Base-by-base conservation (phyloP, 176 grass and related monocot species). In the Thinopyrum elongatum region DNA sequence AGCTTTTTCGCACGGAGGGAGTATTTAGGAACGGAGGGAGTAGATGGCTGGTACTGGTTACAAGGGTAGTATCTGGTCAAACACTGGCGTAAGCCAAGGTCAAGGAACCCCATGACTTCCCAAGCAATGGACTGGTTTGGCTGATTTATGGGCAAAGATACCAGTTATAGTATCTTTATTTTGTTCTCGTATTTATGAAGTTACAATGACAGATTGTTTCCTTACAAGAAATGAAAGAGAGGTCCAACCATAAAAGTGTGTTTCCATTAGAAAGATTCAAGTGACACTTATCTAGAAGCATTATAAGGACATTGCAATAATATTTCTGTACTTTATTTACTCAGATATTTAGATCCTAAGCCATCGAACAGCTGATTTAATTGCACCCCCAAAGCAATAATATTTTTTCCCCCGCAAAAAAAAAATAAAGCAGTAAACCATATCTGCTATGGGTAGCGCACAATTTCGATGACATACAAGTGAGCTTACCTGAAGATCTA, bases 401-500 rank as follows among this genome's bases (percentile, higher is more conserved):
- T 7, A 36, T 36, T 36, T 36, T 36, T 36, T 36, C 6, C 35
- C 35, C 35, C 35, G 33, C 35, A 1, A 7, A 36, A 38, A 38
- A 38, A 38, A 38, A n/a, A n/a, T n/a, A n/a, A 1, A 36, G 36
- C 36, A 38, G 36, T 38, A 38, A 77, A 25, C 71, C 70, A 74
- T 23, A 49, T 74, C 25, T 70, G 17, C 17, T 74, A 27, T 49
- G 41, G 31, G 19, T 33, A 30, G 17, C 30, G 1, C 30, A 68
- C 65, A 68, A 68, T 34, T 21, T 33, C 16, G 1, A n/a, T n/a
- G 34, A 16, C 49, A 25, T 26, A 35, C 7, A 63, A 44, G 84
- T 44, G 14, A 80, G 64, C 89, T 86, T 93, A 98, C 95, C 63
- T 88, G 93, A 67, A 85, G 93, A 90, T 90, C 86, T 93, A 64